Base-by-base conservation (phyloP, 495 filamentous ascomycete species). In the Xylaria telfairii region DNA sequence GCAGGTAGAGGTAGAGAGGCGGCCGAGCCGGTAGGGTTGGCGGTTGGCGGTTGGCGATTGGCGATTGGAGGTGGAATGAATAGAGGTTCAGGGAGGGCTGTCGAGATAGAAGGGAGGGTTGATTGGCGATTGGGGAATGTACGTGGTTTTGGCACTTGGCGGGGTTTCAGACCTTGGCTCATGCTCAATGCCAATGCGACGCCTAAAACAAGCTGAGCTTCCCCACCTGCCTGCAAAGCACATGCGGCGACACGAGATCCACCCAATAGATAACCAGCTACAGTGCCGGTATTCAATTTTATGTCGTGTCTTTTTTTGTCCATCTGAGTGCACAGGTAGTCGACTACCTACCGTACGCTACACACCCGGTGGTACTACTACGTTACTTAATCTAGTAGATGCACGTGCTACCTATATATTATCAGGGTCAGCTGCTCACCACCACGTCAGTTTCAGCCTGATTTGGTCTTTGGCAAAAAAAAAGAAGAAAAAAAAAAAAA, bases 91-190 rank as follows among this genome's bases (percentile, higher is more conserved):
- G 59, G 37, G 59, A 62, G 59, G 59, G n/a, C 21, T 34, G 49
- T 46, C 21, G 24, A 39, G 63, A 9, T 47, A 53, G 62, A 7
- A 24, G 26, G 28, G 21, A 26, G 10, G 37, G 26, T 46, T 37
- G 41, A 26, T 47, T 44, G 60, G 60, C 13, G 57, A 41, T 21
- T 37, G 44, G 30, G 56, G 34, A 28, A 15, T 13, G 1, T 26
- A 26, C 9, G 10, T 10, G 39, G 39, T 41, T 6, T 67, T 56
- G 26, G 37, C 65, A 46, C 49, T 67, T 56, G 51, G 65, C 49
- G 49, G 64, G 64, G 42, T 67, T 54, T 56, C 34, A 67, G 49
- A 67, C 49, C 47, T 65, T 67, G 51, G 59, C 59, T 62, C 37
- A 62, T 44, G 59, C 59, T 56, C 51, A 57, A 67, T 57, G 65